Percentiles rank a stretch among this genome's conserved stretches.
Evolutionary conservation across 2,329 filamentous ascomycete species (phyloP).

Genomic region (Talaromyces pinophilus): DNA sequence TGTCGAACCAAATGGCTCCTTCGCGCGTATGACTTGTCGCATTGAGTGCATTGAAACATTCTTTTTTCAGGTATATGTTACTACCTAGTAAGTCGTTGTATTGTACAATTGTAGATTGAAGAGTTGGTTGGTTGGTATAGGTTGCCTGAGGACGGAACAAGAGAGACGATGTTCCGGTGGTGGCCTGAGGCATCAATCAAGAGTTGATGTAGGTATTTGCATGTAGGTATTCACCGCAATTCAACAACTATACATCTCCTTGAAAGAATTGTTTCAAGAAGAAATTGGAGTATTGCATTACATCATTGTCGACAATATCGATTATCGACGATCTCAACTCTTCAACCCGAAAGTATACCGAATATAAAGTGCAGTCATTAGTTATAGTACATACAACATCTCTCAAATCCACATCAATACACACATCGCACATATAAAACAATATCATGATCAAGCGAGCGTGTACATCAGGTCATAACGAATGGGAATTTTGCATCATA

Average conservation of each 20-base stretch:
- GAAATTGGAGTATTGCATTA: no score
- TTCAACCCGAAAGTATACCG: neutral
- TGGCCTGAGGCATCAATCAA: neutral
- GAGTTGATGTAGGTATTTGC: neutral
- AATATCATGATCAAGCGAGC: neutral
- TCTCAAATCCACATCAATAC: neutral
- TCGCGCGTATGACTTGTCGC: slow-evolving; percentile 34
- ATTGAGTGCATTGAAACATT: slow-evolving; percentile 33
- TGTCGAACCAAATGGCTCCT: slow-evolving; percentile 35
- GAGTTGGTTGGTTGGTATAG: no score
- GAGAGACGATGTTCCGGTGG: neutral
- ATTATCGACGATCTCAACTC: neutral
- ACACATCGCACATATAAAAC: neutral
- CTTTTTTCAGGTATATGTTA: neutral
- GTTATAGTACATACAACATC: neutral
- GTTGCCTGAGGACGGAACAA: neutral
- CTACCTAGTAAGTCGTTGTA: neutral
- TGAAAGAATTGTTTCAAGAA: no score
- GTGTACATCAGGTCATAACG: slow-evolving; percentile 5
- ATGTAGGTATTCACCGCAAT: neutral
- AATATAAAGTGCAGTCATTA: neutral
- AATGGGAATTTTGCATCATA: neutral
- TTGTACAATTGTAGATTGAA: neutral
- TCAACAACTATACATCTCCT: no score
- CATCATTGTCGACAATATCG: neutral